Evolutionary conservation across 192 early-diverging fungal genomes (phyloP).

Genomic region (Rhizophlyctis rosea): DNA sequence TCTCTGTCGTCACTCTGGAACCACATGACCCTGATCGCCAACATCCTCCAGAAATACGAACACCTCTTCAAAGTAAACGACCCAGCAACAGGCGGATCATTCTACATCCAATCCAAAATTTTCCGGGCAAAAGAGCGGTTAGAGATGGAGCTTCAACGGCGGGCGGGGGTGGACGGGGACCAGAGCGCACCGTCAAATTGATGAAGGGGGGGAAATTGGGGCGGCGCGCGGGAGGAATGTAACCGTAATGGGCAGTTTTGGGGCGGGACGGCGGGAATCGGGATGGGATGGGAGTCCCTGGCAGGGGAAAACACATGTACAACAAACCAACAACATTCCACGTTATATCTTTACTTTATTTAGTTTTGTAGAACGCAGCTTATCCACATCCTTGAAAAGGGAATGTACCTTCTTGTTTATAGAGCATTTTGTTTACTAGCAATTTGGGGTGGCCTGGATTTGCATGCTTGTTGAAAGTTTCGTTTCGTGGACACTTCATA

Average conservation of each 20-base stretch:
- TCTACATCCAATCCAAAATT: constrained; percentile 94
- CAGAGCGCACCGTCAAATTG: constrained; percentile 23
- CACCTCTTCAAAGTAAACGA: constrained; percentile 87
- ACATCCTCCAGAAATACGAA: constrained; percentile 79
- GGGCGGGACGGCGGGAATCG: neutral
- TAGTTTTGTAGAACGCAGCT: neutral
- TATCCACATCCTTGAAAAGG: no score
- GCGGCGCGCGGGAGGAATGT: neutral
- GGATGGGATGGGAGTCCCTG: neutral
- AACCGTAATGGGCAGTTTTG: no score
- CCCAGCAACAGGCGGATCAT: constrained; percentile 78
- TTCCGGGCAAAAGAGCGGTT: constrained; percentile 90
- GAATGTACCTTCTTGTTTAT: no score
- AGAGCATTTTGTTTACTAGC: no score
- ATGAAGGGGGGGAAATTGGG: neutral
- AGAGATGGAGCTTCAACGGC: constrained; percentile 77
- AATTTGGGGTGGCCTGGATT: no score
- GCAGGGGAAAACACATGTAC: neutral
- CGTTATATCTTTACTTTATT: neutral
- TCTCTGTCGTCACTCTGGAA: neutral
- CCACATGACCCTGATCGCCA: no score
- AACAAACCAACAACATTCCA: neutral
- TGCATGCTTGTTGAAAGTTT: no score
- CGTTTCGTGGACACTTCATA: no score
- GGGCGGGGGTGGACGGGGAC: constrained; percentile 23